Evolutionary conservation across 805 yeast species (phyloP).

Genomic region (Suhomyces prunicola): DNA sequence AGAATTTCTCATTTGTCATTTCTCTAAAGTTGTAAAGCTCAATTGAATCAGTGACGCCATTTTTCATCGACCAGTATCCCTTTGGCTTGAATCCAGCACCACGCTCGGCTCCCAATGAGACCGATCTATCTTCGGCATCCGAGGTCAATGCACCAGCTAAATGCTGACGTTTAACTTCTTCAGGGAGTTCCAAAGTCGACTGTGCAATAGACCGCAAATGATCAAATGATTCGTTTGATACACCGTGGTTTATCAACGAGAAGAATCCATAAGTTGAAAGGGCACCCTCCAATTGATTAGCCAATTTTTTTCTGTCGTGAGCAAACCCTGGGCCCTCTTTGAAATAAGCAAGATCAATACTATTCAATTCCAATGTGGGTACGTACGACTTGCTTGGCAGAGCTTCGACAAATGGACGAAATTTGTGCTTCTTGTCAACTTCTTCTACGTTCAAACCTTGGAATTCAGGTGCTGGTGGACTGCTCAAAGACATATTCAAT

Average conservation of each 20-base stretch:
- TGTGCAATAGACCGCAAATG: constrained; percentile 41
- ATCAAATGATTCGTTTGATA: constrained; percentile 28
- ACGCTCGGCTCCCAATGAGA: constrained; percentile 27
- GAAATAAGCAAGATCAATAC: constrained; percentile 36
- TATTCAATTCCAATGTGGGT: constrained; percentile 26
- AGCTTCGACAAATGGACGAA: constrained; percentile 31
- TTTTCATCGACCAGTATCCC: constrained; percentile 30
- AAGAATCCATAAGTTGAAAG: constrained; percentile 44
- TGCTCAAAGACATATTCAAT: not conserved
- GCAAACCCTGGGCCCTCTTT: constrained; percentile 35
- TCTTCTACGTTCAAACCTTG: constrained; percentile 4
- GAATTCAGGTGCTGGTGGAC: constrained; percentile 1
- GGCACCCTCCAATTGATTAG: constrained; percentile 37
- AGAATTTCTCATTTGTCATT: constrained; percentile 21
- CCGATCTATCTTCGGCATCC: constrained; percentile 23
- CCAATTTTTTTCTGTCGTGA: constrained; percentile 28
- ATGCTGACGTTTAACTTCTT: constrained; percentile 35
- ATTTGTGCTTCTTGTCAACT: constrained; percentile 22
- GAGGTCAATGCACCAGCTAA: constrained; percentile 39
- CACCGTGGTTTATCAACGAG: constrained; percentile 41
- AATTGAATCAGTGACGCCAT: constrained; percentile 26
- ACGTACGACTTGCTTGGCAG: constrained; percentile 14
- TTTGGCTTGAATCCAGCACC: constrained; percentile 30
- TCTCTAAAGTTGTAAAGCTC: constrained; percentile 27
- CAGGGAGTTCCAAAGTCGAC: constrained; percentile 38